Evolutionary conservation across 257 asterid genomes (phyloP).

Genomic region (Buddleja alternifolia): DNA sequence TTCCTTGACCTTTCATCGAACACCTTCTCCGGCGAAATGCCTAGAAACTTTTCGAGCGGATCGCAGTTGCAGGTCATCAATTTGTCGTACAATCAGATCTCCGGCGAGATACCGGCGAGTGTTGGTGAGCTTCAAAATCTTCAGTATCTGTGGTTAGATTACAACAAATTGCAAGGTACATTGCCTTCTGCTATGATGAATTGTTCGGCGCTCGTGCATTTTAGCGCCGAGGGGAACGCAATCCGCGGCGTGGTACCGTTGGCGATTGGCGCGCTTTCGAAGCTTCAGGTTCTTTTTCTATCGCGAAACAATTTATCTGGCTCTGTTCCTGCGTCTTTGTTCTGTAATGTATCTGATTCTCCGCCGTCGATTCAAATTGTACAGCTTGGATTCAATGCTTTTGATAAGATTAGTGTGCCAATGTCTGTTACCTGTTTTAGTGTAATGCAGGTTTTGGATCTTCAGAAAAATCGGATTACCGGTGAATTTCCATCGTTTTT

Average conservation of each 20-base stretch:
- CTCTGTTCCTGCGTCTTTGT: slow-evolving; percentile 54
- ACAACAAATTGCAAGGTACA: slow-evolving; percentile 59
- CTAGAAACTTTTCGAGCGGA: slow-evolving; percentile 37
- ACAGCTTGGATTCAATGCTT: slow-evolving; percentile 65
- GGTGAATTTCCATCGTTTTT: slow-evolving; percentile 50
- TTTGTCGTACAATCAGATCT: slow-evolving; percentile 51
- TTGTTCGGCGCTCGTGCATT: slow-evolving; percentile 64
- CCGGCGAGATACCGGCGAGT: slow-evolving; percentile 63
- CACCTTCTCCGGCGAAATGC: slow-evolving; percentile 52
- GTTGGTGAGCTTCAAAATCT: slow-evolving; percentile 56
- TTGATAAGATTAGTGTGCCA: slow-evolving; percentile 44
- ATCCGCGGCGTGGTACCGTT: slow-evolving; percentile 62
- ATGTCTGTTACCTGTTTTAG: slow-evolving; percentile 34
- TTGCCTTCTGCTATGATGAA: slow-evolving; percentile 71
- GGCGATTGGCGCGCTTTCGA: slow-evolving; percentile 52
- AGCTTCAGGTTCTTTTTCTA: slow-evolving; percentile 55
- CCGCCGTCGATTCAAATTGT: slow-evolving; percentile 55
- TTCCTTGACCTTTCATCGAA: slow-evolving; percentile 61
- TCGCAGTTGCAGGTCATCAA: slow-evolving; percentile 47
- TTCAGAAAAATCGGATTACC: slow-evolving; percentile 45
- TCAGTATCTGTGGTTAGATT: slow-evolving; percentile 62
- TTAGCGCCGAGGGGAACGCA: slow-evolving; percentile 68
- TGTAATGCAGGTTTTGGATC: slow-evolving; percentile 58
- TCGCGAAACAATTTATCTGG: slow-evolving; percentile 62
- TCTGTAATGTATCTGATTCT: slow-evolving; percentile 55